Percentiles rank a stretch among this genome's conserved stretches.
These are phyloP conservation scores for Chalciporus pseudorubinellus DNA, from an alignment of 768 basidiomycete genomes.

Conservation along the genomic window DNA sequence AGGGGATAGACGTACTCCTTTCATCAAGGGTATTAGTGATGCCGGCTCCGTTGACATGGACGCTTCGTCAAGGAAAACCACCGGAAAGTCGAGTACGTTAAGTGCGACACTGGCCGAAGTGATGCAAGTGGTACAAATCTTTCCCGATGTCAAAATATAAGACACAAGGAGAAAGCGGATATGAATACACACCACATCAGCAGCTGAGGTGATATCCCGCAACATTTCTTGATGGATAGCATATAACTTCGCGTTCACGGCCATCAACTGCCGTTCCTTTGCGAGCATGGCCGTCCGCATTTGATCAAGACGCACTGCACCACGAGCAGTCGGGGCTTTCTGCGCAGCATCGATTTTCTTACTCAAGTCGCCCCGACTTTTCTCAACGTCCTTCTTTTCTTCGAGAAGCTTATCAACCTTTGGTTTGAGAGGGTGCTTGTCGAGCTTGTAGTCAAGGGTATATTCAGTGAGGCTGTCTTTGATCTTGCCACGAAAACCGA, in stretches of 20 bases:
- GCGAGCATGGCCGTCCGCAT: conserved; percentile 27
- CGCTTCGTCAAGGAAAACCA: conserved; percentile 93
- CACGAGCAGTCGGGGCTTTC: conserved; percentile 12
- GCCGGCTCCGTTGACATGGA: conserved; percentile 96
- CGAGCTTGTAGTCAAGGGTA: conserved; percentile 64
- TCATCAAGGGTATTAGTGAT: conserved; percentile 88
- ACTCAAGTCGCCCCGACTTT: conserved; percentile 24
- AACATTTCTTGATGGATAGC: conserved; percentile 62
- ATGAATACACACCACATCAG: conserved; percentile 66
- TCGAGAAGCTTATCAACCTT: conserved; percentile 42
- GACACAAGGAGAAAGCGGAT: conserved; percentile 1
- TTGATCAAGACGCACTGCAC: conserved; percentile 25
- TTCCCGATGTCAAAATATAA: conserved; percentile 11
- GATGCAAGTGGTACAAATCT: conserved; percentile 89
- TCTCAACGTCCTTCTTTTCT: conserved; percentile 34
- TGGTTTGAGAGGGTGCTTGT: conserved; percentile 54
- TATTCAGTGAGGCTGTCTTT: conserved; percentile 51
- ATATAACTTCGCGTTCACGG: conserved; percentile 44
- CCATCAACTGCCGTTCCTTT: conserved; percentile 33
- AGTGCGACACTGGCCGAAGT: conserved; percentile 66
- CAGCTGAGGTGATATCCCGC: conserved; percentile 54
- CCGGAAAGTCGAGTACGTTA: conserved; percentile 80
- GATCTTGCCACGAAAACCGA: conserved; percentile 65
- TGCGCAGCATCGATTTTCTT: conserved; percentile 23
- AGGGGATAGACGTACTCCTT: conserved; percentile 65